Evolutionary conservation across 495 filamentous ascomycete species (phyloP).

Genomic region (Neurospora africana): DNA sequence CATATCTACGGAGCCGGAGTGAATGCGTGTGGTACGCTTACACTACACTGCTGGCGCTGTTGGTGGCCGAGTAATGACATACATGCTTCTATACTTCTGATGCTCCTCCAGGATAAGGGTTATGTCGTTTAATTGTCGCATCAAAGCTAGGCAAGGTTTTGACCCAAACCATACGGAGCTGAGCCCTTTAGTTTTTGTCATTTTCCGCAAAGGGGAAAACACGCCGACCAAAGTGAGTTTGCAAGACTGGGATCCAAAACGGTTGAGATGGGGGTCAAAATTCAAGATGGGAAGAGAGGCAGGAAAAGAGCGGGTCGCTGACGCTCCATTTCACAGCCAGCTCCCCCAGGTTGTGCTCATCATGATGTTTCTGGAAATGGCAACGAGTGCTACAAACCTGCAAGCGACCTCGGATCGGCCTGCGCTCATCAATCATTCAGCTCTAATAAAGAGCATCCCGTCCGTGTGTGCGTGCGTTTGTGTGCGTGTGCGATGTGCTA

Average conservation of each 20-base stretch:
- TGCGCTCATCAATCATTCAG: background rate
- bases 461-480: background rate
- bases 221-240: background rate
- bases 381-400: background rate
- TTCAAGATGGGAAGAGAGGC: background rate
- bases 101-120: background rate
- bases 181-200: background rate
- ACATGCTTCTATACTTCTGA: background rate
- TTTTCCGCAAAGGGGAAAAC: background rate
- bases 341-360: background rate
- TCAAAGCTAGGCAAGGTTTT: background rate
- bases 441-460: background rate
- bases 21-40: background rate
- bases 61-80: background rate
- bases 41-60: background rate
- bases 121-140: background rate
- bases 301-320: background rate
- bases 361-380: background rate
- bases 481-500: background rate
- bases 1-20: background rate
- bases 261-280: background rate
- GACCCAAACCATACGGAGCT: background rate
- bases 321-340: background rate
- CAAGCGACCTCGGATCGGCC: background rate
- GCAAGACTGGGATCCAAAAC: background rate